A percentile compares a stretch with the other conserved stretches of the same genome.
phyloP scores from a whole-genome alignment of 2,329 filamentous ascomycete genomes.

The Aspergillus thermomutatus region DNA sequence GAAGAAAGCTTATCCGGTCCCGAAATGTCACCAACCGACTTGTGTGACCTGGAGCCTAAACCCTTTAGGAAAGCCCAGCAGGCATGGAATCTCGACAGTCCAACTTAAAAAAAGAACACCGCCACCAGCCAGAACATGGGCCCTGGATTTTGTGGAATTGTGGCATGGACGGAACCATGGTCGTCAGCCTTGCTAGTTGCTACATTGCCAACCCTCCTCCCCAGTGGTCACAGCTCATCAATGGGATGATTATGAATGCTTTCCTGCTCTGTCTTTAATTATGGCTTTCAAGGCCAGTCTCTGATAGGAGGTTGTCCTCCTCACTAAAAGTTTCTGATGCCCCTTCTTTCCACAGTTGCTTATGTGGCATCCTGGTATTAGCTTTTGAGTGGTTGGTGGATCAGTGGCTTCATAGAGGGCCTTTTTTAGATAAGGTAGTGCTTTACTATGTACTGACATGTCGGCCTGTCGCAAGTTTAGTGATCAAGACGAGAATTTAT shows the following conservation, averaged over 20 bases:
- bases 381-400: not conserved
- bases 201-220: not conserved
- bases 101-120: constrained; percentile 16
- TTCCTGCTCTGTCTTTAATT: not conserved
- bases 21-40: not conserved
- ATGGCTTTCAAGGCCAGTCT: not conserved
- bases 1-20: not conserved
- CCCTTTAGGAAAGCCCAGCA: constrained; percentile 1
- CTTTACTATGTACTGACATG: too few species aligned
- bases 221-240: not conserved
- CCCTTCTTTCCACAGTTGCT: not conserved
- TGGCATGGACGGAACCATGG: constrained; percentile 14
- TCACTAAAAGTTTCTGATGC: not conserved
- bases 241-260: not conserved
- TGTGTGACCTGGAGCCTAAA: not conserved
- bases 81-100: too few species aligned
- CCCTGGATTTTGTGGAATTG: not conserved
- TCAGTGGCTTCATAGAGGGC: not conserved
- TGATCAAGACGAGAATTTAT: not conserved
- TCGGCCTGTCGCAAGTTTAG: too few species aligned
- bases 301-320: not conserved
- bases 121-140: not conserved
- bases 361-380: not conserved
- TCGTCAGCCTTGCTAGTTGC: not conserved
- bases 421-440: too few species aligned